A percentile compares a stretch with the other conserved stretches of the same genome.
Evolutionary conservation across 495 filamentous ascomycete species (phyloP).

Genomic region (Neurospora sp.): DNA sequence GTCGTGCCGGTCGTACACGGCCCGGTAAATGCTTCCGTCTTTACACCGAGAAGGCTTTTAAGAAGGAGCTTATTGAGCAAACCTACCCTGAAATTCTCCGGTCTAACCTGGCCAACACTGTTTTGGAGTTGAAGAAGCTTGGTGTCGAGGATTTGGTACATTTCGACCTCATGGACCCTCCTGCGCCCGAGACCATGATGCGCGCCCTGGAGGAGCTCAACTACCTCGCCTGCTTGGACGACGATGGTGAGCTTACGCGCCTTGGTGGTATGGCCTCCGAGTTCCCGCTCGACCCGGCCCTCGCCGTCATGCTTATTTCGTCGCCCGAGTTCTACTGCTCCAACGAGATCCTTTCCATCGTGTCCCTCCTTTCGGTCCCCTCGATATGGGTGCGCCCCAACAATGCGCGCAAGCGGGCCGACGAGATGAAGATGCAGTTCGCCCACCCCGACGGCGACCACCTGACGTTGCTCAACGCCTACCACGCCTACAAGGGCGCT

Average conservation of each 20-base stretch:
- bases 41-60: conserved; percentile 94
- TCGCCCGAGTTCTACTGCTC: conserved; percentile 98
- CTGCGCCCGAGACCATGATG: conserved; percentile 97
- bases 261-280: conserved; percentile 85
- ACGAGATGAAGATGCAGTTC: conserved; percentile 95
- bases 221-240: conserved; percentile 91
- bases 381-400: conserved; percentile 88
- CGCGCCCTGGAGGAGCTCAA: conserved; percentile 96
- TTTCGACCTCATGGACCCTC: conserved; percentile 98
- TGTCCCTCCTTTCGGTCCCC: conserved; percentile 85
- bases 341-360: conserved; percentile 94
- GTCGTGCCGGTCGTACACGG: conserved; percentile 95
- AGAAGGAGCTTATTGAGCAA: conserved; percentile 94
- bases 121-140: conserved; percentile 94
- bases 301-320: conserved; percentile 96
- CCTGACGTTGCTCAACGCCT: conserved; percentile 91
- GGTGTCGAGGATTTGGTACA: conserved; percentile 94
- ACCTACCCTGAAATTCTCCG: conserved; percentile 93
- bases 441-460: conserved; percentile 91
- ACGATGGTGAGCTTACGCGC: conserved; percentile 82
- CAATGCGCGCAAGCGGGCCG: conserved; percentile 75
- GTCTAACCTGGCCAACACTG: conserved; percentile 88
- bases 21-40: conserved; percentile 97
- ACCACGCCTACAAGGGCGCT: conserved; percentile 85
- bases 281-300: conserved; percentile 88